Percentiles rank a stretch among this genome's conserved stretches.
phyloP scores from a whole-genome alignment of 2,329 filamentous ascomycete genomes.

The Aureobasidium zeae region DNA sequence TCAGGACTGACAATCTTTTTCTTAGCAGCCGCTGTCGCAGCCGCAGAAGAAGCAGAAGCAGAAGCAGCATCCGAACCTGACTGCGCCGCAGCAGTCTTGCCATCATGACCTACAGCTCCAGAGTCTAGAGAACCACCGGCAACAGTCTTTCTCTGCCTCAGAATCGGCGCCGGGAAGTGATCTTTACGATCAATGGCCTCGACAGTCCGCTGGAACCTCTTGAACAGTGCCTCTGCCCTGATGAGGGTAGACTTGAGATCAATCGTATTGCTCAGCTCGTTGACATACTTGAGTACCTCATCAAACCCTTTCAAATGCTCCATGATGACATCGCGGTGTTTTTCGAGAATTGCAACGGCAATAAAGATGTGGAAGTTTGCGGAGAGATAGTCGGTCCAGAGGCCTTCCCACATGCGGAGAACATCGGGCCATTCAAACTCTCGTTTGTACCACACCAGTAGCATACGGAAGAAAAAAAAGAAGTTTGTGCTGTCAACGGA shows the following conservation, averaged over 20 bases:
- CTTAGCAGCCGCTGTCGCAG: conserved; percentile 22
- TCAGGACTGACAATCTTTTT: conserved; percentile 54
- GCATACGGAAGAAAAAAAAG: conserved; percentile 99
- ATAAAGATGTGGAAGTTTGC: conserved; percentile 92
- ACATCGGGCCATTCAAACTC: conserved; percentile 89
- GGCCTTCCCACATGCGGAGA: conserved; percentile 76
- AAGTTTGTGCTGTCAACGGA: conserved; percentile 94
- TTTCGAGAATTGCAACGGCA: conserved; percentile 87
- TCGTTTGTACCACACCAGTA: conserved; percentile 97
- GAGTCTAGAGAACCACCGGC: conserved; percentile 19
- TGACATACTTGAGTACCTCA: conserved; percentile 96
- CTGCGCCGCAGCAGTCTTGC: not conserved
- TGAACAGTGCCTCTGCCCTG: conserved; percentile 80
- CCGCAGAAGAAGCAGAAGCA: not conserved
- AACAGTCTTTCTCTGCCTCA: conserved; percentile 40
- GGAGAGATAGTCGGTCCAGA: conserved; percentile 89
- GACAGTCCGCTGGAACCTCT: conserved; percentile 76
- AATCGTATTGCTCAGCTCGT: conserved; percentile 88
- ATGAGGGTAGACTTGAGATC: conserved; percentile 80
- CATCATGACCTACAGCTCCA: not conserved
- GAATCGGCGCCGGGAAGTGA: conserved; percentile 58
- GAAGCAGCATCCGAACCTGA: conserved; percentile 14
- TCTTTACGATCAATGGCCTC: conserved; percentile 88
- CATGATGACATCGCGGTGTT: conserved; percentile 84
- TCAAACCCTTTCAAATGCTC: conserved; percentile 89